A percentile compares a stretch with the other conserved stretches of the same genome.
Conservation (phyloP, 1,139 yeast genomes). For the Sugiyamaella grinbergsii region DNA sequence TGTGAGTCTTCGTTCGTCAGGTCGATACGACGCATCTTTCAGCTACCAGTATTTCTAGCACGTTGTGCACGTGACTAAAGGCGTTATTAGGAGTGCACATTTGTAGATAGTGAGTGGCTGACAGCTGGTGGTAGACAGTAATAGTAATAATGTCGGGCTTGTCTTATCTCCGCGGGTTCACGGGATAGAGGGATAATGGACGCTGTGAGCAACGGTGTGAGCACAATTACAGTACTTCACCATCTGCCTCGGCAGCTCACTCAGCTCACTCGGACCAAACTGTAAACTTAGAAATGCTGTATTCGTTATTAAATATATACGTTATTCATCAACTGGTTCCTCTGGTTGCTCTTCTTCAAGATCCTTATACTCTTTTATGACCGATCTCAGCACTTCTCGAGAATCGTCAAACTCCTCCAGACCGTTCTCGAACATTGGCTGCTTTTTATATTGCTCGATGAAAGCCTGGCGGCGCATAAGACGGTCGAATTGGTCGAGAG, state of each 20-base stretch:
- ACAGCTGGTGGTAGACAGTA: too few relatives aligned
- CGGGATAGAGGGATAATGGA: too few relatives aligned
- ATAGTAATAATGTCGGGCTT: too few relatives aligned
- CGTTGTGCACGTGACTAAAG: conserved; percentile 15
- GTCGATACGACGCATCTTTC: neutral
- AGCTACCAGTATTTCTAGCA: conserved; percentile 10
- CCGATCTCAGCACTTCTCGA: conserved; percentile 65
- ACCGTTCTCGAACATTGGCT: conserved; percentile 60
- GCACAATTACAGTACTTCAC: too few relatives aligned
- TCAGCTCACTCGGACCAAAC: too few relatives aligned
- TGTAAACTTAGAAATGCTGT: too few relatives aligned
- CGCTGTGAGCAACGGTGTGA: too few relatives aligned
- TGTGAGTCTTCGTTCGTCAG: too few relatives aligned
- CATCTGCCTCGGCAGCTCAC: too few relatives aligned
- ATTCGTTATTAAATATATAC: neutral
- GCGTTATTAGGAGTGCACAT: too few relatives aligned
- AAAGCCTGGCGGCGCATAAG: conserved; percentile 83
- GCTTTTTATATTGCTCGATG: conserved; percentile 70
- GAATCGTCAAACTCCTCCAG: conserved; percentile 80
- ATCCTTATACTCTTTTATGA: conserved; percentile 69
- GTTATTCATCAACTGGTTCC: conserved; percentile 8
- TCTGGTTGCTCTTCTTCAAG: conserved; percentile 40
- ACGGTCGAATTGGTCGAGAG: conserved; percentile 75
- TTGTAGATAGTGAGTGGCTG: too few relatives aligned
- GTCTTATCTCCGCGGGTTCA: too few relatives aligned